Conservation (phyloP, 116 monocot species). For the Thalassia testudinum region DNA sequence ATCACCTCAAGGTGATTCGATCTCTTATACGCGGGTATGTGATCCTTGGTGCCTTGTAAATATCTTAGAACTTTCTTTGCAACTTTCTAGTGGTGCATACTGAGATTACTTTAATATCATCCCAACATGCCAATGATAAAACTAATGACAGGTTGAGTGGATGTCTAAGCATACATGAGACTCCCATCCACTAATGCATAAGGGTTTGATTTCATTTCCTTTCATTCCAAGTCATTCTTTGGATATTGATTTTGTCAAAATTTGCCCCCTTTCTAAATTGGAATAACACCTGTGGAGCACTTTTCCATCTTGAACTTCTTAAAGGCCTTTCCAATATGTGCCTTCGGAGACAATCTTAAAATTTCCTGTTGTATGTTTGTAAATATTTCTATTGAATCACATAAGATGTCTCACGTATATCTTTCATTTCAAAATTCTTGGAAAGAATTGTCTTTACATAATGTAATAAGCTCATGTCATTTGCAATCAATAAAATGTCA, state of each 20-base stretch:
- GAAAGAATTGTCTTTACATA: not conserved
- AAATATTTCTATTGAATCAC: constrained; percentile 3
- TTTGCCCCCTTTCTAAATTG: not conserved
- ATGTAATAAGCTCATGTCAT: not conserved
- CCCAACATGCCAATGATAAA: not conserved
- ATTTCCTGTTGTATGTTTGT: not conserved
- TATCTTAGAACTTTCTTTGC: no score
- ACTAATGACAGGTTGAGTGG: not conserved
- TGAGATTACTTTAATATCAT: not conserved
- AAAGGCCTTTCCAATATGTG: not conserved
- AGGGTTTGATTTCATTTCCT: not conserved
- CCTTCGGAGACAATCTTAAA: not conserved
- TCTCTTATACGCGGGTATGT: not conserved
- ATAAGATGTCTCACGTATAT: constrained; percentile 1
- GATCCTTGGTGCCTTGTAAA: no score
- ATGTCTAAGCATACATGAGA: not conserved
- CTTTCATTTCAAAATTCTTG: no score
- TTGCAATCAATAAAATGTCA: constrained; percentile 1
- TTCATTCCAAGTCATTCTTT: not conserved
- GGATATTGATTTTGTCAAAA: not conserved
- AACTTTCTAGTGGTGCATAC: not conserved
- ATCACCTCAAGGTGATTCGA: not conserved
- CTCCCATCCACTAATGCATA: no score
- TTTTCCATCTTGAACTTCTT: not conserved
- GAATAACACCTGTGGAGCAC: not conserved